phyloP scores from a whole-genome alignment of 1,284 basidiomycete genomes.

The Boletus nobilissimus region DNA sequence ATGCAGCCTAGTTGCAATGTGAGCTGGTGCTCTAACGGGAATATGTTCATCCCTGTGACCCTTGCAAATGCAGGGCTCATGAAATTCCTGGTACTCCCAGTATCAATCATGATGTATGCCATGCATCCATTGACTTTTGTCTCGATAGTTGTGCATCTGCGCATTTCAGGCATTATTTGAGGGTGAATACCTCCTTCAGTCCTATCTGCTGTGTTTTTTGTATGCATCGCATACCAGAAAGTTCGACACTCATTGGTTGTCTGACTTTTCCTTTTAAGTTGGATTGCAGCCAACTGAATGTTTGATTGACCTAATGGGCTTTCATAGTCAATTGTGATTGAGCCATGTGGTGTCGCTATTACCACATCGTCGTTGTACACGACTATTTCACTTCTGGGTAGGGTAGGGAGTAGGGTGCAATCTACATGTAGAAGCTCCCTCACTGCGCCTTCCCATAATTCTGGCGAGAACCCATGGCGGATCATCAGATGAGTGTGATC shows the following conservation, averaged over 20 bases:
- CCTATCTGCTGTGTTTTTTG: not conserved
- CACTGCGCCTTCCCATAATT: not conserved
- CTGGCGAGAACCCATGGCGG: not conserved
- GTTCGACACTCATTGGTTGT: not conserved
- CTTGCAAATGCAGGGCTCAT: not conserved
- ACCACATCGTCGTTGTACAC: not conserved
- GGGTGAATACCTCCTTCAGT: not conserved
- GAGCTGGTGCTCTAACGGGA: too few species aligned
- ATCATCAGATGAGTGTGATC: not conserved
- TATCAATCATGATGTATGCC: not conserved
- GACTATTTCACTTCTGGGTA: not conserved
- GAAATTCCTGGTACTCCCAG: not conserved
- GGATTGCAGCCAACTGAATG: not conserved
- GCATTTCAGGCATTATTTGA: not conserved
- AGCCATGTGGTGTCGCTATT: not conserved
- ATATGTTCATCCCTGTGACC: not conserved
- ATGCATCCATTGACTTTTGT: too few species aligned
- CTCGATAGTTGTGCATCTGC: too few species aligned
- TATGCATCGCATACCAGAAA: not conserved
- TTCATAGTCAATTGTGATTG: not conserved
- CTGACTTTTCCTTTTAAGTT: not conserved
- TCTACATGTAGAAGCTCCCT: not conserved
- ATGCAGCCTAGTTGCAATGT: too few species aligned
- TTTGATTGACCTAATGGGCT: not conserved
- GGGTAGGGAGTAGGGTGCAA: not conserved